Base-by-base conservation (phyloP, 202 grass and related monocot species). In the Zoysia matrella region DNA sequence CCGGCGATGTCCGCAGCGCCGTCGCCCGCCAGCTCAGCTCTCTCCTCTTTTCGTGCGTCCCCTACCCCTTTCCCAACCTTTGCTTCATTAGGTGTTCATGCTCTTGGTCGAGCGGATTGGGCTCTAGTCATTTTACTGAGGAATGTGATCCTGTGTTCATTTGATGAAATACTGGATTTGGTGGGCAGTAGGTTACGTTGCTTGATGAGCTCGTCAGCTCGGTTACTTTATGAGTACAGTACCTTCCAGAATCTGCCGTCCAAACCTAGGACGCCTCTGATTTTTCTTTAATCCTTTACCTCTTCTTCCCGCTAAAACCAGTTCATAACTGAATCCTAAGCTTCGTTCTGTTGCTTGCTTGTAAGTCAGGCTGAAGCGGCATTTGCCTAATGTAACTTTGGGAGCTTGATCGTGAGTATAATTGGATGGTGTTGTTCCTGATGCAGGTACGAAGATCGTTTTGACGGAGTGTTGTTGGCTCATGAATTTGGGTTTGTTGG, bases 401-500 rank as follows among this genome's bases (percentile, higher is more conserved):
- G 18, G 18, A 10, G 8, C 8, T 63, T 39, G 22, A n/a, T 22
- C 56, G 55, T 74, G 69, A 73, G 8, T 47, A 40, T 10, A 74
- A 69, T 12, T 49, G 39, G 56, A 57, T 80, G 42, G 18, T 62
- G 41, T 2, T 11, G 10, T 73, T 85, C 6, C 30, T 68, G 47
- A 10, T 12, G 11, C 84, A 98, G 95, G 72, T 93, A 95, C n/a
- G 87, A 91, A 61, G 92, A 91, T 52, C 81, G 68, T 54, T 91
- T 98, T 85, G 92, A 98, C 44, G 92, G 95, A 0, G 89, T 93
- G 18, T 49, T 98, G 39, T 69, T 95, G 78, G 83, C 85, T 61
- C 91, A 95, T 67, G 77, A 93, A 47, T 4, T 82, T 42, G 3
- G 6, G 8, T 45, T 89, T 49, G 30, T 79, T 72, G 49, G 52